A percentile compares a stretch with the other conserved stretches of the same genome.
Conservation (phyloP, 805 yeast genomes). For the Brettanomyces naardenensis region DNA sequence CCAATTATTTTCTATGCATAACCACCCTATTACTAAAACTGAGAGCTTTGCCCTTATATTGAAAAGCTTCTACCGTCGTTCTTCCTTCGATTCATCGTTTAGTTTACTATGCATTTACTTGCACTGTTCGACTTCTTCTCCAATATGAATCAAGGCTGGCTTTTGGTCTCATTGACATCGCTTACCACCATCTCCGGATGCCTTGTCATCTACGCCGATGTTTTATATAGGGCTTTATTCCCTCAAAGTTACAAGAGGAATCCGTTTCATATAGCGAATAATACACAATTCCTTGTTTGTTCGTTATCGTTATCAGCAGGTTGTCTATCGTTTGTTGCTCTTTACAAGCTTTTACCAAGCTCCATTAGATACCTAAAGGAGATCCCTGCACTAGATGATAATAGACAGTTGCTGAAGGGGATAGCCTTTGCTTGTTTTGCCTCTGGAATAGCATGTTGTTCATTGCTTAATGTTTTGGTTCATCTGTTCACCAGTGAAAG, state of each 20-base stretch:
- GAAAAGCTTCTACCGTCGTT: no score
- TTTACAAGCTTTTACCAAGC: constrained; percentile 72
- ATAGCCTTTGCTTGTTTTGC: constrained; percentile 33
- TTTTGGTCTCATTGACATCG: constrained; percentile 57
- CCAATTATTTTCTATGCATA: no score
- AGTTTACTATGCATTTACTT: no score
- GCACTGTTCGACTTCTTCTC: no score
- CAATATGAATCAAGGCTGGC: constrained; percentile 51
- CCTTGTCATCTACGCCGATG: constrained; percentile 53
- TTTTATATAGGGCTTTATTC: constrained; percentile 39
- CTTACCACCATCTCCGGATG: constrained; percentile 68
- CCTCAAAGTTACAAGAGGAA: constrained; percentile 29
- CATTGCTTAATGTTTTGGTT: constrained; percentile 51
- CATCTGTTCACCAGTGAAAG: constrained; percentile 75
- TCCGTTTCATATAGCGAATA: constrained; percentile 48
- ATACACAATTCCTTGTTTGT: constrained; percentile 59
- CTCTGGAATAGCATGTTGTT: constrained; percentile 55
- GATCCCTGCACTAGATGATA: constrained; percentile 19
- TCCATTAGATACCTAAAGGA: constrained; percentile 38
- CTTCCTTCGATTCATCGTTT: no score
- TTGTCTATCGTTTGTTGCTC: constrained; percentile 69
- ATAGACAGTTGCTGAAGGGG: constrained; percentile 27
- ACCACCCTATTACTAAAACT: no score
- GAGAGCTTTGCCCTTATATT: no score
- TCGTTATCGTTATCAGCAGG: constrained; percentile 79